Conservation (phyloP, 306 rosid genomes). For the Casuarina glauca region DNA sequence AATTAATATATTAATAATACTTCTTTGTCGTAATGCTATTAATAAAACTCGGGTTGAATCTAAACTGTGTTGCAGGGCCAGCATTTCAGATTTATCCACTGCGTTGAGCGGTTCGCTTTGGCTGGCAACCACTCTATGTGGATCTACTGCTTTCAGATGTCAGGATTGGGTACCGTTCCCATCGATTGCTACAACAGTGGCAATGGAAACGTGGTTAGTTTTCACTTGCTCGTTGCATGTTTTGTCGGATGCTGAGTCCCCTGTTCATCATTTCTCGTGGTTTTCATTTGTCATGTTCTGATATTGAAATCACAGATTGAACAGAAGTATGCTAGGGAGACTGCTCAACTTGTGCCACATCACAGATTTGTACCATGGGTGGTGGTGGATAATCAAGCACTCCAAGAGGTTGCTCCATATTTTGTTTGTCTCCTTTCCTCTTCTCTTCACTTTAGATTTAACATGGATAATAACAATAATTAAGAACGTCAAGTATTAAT, state of each 20-base stretch:
- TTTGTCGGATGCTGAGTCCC: not conserved
- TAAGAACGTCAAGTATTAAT: no score
- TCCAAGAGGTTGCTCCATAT: constrained; percentile 57
- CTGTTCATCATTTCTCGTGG: not conserved
- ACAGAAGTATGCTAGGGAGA: constrained; percentile 54
- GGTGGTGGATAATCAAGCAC: constrained; percentile 64
- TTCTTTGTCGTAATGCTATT: not conserved
- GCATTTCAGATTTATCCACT: constrained; percentile 67
- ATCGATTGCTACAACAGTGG: constrained; percentile 72
- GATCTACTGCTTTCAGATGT: constrained; percentile 62
- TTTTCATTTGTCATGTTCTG: constrained; percentile 3
- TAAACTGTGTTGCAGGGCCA: constrained; percentile 35
- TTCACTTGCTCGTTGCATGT: not conserved
- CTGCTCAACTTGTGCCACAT: constrained; percentile 60
- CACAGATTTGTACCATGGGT: constrained; percentile 89
- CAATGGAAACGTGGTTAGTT: constrained; percentile 59
- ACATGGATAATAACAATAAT: no score
- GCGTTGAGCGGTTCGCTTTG: constrained; percentile 61
- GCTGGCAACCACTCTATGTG: constrained; percentile 44
- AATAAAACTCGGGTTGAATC: not conserved
- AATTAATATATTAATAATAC: not conserved
- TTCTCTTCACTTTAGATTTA: no score
- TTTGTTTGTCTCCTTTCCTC: not conserved
- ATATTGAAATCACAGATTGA: constrained; percentile 50
- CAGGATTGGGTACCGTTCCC: constrained; percentile 52